Conservation (phyloP, 2,329 filamentous ascomycete genomes). For the Fusarium sp. region DNA sequence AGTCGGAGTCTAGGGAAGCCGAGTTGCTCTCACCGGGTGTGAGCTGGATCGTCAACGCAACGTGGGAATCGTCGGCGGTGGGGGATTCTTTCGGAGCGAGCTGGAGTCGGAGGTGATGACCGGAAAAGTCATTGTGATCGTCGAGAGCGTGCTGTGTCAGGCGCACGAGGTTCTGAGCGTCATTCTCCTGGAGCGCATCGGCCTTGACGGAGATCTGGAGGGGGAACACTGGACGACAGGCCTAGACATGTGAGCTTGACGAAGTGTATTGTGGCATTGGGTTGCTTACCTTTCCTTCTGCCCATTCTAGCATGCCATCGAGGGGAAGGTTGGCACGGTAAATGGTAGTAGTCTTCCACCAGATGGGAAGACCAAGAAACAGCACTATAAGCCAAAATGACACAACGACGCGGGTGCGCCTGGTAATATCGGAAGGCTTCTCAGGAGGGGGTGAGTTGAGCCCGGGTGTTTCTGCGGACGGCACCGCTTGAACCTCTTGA, state of each 20-base stretch:
- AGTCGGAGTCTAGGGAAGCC: constrained; percentile 75
- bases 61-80: constrained; percentile 58
- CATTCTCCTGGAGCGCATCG: constrained; percentile 70
- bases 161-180: constrained; percentile 79
- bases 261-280: neutral
- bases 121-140: constrained; percentile 85
- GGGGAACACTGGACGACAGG: constrained; percentile 89
- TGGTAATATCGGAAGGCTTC: constrained; percentile 73
- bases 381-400: constrained; percentile 93
- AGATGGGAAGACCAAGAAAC: constrained; percentile 88
- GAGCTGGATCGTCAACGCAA: constrained; percentile 78
- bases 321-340: constrained; percentile 88
- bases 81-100: constrained; percentile 46
- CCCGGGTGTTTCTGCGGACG: constrained; percentile 16
- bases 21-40: constrained; percentile 71
- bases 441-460: constrained; percentile 77
- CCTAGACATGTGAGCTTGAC: constrained; percentile 60
- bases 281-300: constrained; percentile 79
- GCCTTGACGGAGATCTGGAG: constrained; percentile 84
- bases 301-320: constrained; percentile 90
- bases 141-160: constrained; percentile 89
- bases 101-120: constrained; percentile 77
- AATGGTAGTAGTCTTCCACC: constrained; percentile 95
- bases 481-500: neutral
- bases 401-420: constrained; percentile 79